phyloP scores from a whole-genome alignment of 192 early-diverging fungal genomes.

The Mortierella claussenii region DNA sequence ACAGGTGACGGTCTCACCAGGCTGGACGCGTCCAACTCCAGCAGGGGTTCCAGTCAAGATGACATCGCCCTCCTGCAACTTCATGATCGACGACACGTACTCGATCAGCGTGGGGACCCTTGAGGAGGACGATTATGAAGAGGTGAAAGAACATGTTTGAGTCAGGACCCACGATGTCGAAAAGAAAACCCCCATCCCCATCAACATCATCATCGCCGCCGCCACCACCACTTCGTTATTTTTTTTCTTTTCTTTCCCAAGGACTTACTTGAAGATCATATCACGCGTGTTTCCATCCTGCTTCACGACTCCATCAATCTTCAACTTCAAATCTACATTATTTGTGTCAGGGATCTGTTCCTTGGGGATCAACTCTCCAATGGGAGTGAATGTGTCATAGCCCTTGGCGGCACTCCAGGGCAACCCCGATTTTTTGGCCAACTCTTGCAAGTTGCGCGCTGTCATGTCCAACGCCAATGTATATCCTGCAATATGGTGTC shows the following conservation, averaged over 20 bases:
- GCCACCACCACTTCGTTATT: too few species aligned
- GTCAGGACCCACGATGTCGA: background rate
- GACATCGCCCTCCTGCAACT: slow-evolving; percentile 88
- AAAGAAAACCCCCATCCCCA: too few species aligned
- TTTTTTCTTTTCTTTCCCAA: too few species aligned
- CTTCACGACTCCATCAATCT: slow-evolving; percentile 76
- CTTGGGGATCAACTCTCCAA: slow-evolving; percentile 85
- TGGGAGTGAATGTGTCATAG: slow-evolving; percentile 95
- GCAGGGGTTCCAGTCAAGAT: slow-evolving; percentile 91
- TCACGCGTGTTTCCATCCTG: slow-evolving; percentile 90
- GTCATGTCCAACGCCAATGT: slow-evolving; percentile 93
- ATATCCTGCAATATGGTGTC: slow-evolving; percentile 77
- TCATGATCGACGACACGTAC: slow-evolving; percentile 88
- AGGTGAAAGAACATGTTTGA: too few species aligned
- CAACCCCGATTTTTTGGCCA: slow-evolving; percentile 82
- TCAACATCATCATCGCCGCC: too few species aligned
- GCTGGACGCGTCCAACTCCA: slow-evolving; percentile 84
- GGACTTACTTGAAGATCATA: slow-evolving; percentile 92
- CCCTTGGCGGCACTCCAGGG: slow-evolving; percentile 96
- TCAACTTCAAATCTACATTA: slow-evolving; percentile 80
- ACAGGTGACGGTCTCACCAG: slow-evolving; percentile 84
- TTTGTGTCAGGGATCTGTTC: slow-evolving; percentile 74
- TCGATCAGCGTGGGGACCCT: slow-evolving; percentile 84
- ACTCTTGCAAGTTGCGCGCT: slow-evolving; percentile 86
- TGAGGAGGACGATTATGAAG: too few species aligned